phyloP scores from a whole-genome alignment of 2,329 filamentous ascomycete species.

The Aureobasidium sp. region DNA sequence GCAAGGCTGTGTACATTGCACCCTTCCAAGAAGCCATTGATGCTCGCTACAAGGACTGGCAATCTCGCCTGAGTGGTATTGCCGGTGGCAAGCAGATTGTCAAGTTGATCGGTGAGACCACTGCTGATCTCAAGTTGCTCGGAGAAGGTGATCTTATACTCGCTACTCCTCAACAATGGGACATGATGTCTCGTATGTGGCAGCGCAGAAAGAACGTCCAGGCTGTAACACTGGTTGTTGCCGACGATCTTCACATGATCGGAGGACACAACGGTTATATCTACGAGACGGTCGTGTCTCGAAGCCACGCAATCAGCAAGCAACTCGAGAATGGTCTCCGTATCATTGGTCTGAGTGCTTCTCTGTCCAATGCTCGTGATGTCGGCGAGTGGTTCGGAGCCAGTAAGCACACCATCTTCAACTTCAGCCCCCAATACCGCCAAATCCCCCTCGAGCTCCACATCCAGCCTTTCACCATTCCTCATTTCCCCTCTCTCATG shows the following conservation, averaged over 20 bases:
- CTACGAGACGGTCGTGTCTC: conserved; percentile 94
- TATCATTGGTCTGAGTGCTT: conserved; percentile 84
- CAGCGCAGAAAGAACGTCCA: conserved; percentile 93
- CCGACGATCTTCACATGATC: conserved; percentile 90
- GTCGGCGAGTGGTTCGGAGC: conserved; percentile 97
- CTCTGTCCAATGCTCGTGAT: conserved; percentile 85
- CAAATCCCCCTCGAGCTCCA: conserved; percentile 87
- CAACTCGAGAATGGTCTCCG: conserved; percentile 80
- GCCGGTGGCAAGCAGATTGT: conserved; percentile 82
- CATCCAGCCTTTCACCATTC: conserved; percentile 90
- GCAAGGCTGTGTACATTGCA: conserved; percentile 85
- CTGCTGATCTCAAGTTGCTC: conserved; percentile 80
- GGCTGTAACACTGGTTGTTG: conserved; percentile 82
- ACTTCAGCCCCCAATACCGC: conserved; percentile 89
- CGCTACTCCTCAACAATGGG: conserved; percentile 92
- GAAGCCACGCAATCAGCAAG: conserved; percentile 91
- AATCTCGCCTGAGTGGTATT: conserved; percentile 63
- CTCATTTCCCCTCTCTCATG: conserved; percentile 97
- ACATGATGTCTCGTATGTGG: conserved; percentile 92
- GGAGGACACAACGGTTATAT: conserved; percentile 80
- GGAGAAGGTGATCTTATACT: conserved; percentile 83
- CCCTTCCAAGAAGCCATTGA: conserved; percentile 93
- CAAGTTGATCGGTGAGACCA: conserved; percentile 89
- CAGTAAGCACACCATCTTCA: conserved; percentile 96
- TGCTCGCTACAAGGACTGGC: conserved; percentile 75